Evolutionary conservation across 371 early-diverging fungal species (phyloP), one percentile per base, ranked within the genome.

Genomic region (Mortierella sp.): DNA sequence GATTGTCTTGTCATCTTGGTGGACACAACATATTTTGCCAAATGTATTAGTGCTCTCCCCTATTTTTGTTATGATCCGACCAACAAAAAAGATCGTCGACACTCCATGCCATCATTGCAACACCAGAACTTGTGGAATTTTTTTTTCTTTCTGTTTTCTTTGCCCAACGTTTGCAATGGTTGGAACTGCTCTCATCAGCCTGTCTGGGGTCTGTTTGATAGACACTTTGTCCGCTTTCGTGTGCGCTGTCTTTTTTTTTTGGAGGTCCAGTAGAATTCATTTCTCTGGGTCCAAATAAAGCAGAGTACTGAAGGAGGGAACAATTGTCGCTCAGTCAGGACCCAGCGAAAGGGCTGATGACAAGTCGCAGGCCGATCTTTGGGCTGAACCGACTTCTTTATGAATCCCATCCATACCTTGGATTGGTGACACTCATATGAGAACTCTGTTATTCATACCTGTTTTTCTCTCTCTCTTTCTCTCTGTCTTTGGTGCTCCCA

Each of bases 341-440:
- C 37, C 9, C 9, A 9, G n/a, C n/a, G n/a, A n/a, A n/a, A n/a
- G 44, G 21, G 30, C 7, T 29, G 48, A 46, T 79, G 80, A 79
- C 70, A 79, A 70, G 63, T 62, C 56, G 80, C 73, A 70, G 80
- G 62, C 80, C 66, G 73, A 28, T 53, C 51, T 69, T 79, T 60
- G 80, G 73, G 67, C 60, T 45, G 62, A 60, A 58, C 73, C 69
- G 66, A 28, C 66, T 76, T 73, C 80, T 79, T 79, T 79, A 72
- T 79, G 80, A 79, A 72, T 79, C 80, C 64, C 63, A 62, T 48
- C 37, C 55, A 23, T 26, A 52, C 44, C 28, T 43, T 59, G 52
- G 43, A 29, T 57, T 45, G 67, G 62, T 62, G 80, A 79, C 80
- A 79, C 80, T 79, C 80, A 79, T 79, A 70, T 47, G 73, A 72